Percentiles rank a stretch among this genome's conserved stretches.
These are phyloP conservation scores for Papilionanthe hybrid DNA, from an alignment of 116 monocot genomes.

Conservation along the genomic window DNA sequence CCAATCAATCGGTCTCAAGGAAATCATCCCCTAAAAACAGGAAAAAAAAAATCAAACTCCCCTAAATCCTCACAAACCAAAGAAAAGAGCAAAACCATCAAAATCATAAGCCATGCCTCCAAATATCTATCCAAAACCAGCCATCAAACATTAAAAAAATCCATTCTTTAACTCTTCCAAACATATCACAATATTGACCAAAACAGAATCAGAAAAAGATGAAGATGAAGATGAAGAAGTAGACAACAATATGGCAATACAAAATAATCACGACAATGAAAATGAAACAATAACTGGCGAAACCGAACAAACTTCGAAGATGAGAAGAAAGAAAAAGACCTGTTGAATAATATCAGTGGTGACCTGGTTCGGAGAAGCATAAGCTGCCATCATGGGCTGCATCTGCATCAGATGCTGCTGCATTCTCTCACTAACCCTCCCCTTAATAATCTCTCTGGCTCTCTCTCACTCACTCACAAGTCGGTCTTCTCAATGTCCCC, in stretches of 20 bases:
- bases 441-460: background rate
- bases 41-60: background rate
- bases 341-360: slow-evolving; percentile 45
- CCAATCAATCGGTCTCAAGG: background rate
- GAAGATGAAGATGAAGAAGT: background rate
- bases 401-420: slow-evolving; percentile 50
- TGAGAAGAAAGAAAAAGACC: slow-evolving; percentile 13
- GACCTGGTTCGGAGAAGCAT: slow-evolving; percentile 30
- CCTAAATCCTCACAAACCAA: background rate
- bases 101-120: background rate
- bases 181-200: background rate
- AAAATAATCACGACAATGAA: background rate
- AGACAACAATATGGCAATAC: background rate
- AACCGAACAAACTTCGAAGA: background rate
- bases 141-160: background rate
- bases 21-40: background rate
- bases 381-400: slow-evolving; percentile 48
- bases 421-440: slow-evolving; percentile 22
- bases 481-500: background rate
- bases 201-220: background rate
- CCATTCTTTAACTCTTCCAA: background rate
- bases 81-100: background rate
- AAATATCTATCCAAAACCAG: no score
- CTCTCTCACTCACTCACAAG: background rate
- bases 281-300: background rate